Percentiles rank a stretch among this genome's conserved stretches.
Conservation (phyloP, 306 rosid species). For the Prunus mongolica region DNA sequence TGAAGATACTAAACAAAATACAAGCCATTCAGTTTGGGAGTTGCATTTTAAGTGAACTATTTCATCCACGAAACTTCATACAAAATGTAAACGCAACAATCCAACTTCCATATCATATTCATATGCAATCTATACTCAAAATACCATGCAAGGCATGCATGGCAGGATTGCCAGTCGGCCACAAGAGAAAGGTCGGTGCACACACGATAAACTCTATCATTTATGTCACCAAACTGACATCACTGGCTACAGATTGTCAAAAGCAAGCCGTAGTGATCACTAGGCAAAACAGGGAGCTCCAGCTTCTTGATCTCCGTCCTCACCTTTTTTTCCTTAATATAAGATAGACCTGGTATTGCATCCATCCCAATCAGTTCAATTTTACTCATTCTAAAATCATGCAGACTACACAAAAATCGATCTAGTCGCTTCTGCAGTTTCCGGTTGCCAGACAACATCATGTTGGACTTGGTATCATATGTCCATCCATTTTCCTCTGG, state of each 20-base stretch:
- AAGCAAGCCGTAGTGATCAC: constrained; percentile 89
- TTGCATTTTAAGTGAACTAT: not conserved
- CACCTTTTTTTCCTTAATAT: constrained; percentile 75
- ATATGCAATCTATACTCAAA: constrained; percentile 32
- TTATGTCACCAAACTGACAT: constrained; percentile 2
- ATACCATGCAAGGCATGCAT: constrained; percentile 34
- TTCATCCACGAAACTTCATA: constrained; percentile 3
- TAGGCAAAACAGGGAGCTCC: constrained; percentile 86
- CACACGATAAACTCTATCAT: constrained; percentile 7
- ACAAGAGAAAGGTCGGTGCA: not conserved
- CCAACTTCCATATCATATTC: constrained; percentile 17
- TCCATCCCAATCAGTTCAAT: constrained; percentile 86
- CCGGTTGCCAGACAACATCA: constrained; percentile 72
- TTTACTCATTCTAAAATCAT: constrained; percentile 49
- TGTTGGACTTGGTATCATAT: constrained; percentile 89
- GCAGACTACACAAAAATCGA: constrained; percentile 64
- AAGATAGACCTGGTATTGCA: constrained; percentile 50
- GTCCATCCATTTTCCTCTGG: constrained; percentile 81
- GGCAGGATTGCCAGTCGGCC: constrained; percentile 9
- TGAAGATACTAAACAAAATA: not conserved
- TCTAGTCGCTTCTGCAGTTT: constrained; percentile 67
- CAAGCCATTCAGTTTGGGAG: not conserved
- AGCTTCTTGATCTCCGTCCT: constrained; percentile 54
- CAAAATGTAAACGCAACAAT: constrained; percentile 12
- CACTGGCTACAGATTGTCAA: constrained; percentile 52